Evolutionary conservation across 2,329 filamentous ascomycete species (phyloP).

Genomic region (Ilyonectria sp.): DNA sequence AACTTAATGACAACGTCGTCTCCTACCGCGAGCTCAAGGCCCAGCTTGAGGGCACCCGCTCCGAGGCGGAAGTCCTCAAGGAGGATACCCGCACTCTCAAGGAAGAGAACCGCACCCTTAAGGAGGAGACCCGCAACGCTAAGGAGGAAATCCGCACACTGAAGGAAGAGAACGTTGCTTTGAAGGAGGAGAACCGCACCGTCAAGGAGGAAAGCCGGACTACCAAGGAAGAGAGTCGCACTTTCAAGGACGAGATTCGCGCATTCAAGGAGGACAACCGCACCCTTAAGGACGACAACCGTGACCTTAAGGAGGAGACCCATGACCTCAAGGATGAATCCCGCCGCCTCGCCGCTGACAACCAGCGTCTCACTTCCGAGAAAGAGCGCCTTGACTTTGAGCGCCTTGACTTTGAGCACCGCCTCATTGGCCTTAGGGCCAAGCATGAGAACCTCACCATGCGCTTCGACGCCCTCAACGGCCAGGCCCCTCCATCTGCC

Average conservation of each 20-base stretch:
- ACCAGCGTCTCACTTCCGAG: constrained; percentile 42
- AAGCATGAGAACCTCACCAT: constrained; percentile 50
- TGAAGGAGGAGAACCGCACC: constrained; percentile 27
- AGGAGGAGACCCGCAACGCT: constrained; percentile 16
- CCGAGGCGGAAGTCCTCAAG: constrained; percentile 46
- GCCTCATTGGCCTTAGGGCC: constrained; percentile 48
- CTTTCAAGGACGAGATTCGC: constrained; percentile 45
- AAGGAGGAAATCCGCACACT: constrained; percentile 22
- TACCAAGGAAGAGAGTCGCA: constrained; percentile 4
- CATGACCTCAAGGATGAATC: constrained; percentile 48
- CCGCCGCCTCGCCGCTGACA: constrained; percentile 46
- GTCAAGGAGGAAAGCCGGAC: constrained; percentile 18
- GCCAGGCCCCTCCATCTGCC: constrained; percentile 40
- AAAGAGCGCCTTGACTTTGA: constrained; percentile 49
- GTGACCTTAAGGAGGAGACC: constrained; percentile 47
- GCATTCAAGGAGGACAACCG: constrained; percentile 47
- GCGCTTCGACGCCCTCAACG: constrained; percentile 48
- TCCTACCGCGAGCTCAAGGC: constrained; percentile 46
- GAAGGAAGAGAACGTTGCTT: constrained; percentile 26
- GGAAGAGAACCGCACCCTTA: constrained; percentile 25
- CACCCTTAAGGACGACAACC: constrained; percentile 43
- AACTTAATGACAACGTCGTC: constrained; percentile 38
- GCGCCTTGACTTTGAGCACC: constrained; percentile 46
- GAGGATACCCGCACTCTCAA: constrained; percentile 29
- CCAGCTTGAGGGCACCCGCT: constrained; percentile 46